Evolutionary conservation across 768 basidiomycete genomes (phyloP), one percentile per base, ranked within the genome.

Genomic region (Nidularia sp.): DNA sequence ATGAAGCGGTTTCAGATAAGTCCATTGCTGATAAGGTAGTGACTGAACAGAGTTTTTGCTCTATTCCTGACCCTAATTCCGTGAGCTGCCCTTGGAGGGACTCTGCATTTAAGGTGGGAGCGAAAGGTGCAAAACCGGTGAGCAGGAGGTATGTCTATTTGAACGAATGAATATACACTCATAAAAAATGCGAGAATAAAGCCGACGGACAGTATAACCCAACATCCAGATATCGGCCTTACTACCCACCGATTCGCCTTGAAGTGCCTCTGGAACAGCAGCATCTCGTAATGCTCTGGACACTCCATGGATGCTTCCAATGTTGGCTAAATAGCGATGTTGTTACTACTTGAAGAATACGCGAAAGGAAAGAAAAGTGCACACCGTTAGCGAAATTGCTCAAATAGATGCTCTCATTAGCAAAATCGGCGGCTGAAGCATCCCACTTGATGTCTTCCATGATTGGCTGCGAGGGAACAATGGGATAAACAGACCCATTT

Each of bases 301-400:
- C 25, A 25, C 25, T 25, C 25, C 25, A 25, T 25, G 25, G 15
- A 41, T 10, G 10, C 15, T 10, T 41, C 39, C 39, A 41, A 4
- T 41, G 10, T 15, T 1, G 10, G 39, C 39, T 41, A 4, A 41
- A 10, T 2, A 2, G 4, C 4, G 3, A 25, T 25, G 25, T 41
- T 41, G 10, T 41, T 10, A 15, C 39, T 41, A 10, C 15, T 10
- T 41, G 10, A 41, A 10, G 15, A 15, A 41, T 4, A 41, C 39
- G 10, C 2, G 10, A 10, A 41, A 41, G 10, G 10, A 10, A 41
- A 15, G 15, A 41, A 41, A 15, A 10, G 15, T 41, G 2, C 39
- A 44, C 48, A 46, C 53, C 49, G 34, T 55, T 34, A 18, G 43
- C 45, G 31, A 39, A 55, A 29, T 55, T 55, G 36, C 34, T 48